Evolutionary conservation across 495 filamentous ascomycete genomes (phyloP).

Genomic region (Umbilicaria muhlenbergii): DNA sequence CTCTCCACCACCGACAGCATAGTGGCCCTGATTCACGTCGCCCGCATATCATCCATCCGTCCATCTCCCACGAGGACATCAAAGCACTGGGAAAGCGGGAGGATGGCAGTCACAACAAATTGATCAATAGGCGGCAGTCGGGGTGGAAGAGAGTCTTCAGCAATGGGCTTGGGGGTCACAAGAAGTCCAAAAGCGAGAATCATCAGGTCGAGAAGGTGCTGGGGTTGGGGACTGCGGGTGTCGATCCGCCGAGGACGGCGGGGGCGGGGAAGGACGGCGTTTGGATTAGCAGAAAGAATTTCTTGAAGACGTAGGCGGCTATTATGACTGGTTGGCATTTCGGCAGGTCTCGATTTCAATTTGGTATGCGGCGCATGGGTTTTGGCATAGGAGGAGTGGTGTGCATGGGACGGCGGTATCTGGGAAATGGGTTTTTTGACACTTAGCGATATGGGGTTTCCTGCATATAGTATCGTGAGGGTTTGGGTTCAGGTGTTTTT

Average conservation of each 20-base stretch:
- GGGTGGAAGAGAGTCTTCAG: conserved; percentile 14
- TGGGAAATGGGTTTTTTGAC: too few relatives aligned
- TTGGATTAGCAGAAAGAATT: conserved; percentile 16
- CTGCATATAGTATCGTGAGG: too few relatives aligned
- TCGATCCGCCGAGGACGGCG: conserved; percentile 3
- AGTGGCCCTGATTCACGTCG: neutral
- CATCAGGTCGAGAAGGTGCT: neutral
- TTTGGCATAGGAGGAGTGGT: neutral
- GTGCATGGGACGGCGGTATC: neutral
- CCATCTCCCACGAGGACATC: neutral
- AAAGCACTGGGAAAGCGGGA: conserved; percentile 1
- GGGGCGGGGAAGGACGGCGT: conserved; percentile 14
- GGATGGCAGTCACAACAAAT: neutral
- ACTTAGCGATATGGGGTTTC: too few relatives aligned
- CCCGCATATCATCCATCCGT: neutral
- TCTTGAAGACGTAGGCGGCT: conserved; percentile 7
- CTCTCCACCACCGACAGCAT: conserved; percentile 1
- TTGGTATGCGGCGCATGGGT: neutral
- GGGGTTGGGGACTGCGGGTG: conserved; percentile 1
- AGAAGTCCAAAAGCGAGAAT: neutral
- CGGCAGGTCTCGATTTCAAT: neutral
- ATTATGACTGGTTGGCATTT: neutral
- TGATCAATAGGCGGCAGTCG: neutral
- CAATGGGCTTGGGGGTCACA: neutral
- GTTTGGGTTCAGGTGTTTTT: too few relatives aligned